These are phyloP conservation scores for Aspergillus taichungensis DNA, from an alignment of 495 filamentous ascomycete species.

Conservation along the genomic window DNA sequence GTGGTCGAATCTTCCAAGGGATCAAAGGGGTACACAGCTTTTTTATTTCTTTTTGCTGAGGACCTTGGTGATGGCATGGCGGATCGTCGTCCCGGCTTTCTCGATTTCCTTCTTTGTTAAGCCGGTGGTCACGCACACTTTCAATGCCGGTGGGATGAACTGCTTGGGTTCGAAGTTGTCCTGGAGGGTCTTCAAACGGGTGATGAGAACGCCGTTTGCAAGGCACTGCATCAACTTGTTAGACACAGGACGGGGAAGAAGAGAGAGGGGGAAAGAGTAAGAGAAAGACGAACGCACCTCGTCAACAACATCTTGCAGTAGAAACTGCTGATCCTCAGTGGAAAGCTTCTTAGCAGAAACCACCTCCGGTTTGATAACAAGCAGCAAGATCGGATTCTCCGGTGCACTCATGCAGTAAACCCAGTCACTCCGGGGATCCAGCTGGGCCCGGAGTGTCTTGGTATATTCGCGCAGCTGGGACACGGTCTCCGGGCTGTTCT, in stretches of 20 bases:
- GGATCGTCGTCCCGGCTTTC: constrained; percentile 76
- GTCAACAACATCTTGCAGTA: constrained; percentile 86
- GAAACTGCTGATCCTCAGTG: constrained; percentile 67
- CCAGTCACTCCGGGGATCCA: constrained; percentile 93
- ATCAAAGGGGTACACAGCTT: neutral
- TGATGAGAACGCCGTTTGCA: constrained; percentile 79
- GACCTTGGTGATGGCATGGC: constrained; percentile 92
- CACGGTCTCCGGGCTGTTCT: constrained; percentile 73
- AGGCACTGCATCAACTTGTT: constrained; percentile 42
- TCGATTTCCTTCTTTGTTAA: constrained; percentile 91
- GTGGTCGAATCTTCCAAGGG: constrained; percentile 4
- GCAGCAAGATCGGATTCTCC: constrained; percentile 80
- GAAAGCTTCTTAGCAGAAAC: constrained; percentile 58
- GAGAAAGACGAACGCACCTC: constrained; percentile 52
- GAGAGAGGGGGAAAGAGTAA: neutral
- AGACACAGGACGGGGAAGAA: neutral
- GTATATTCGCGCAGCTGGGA: constrained; percentile 70
- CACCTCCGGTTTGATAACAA: constrained; percentile 80
- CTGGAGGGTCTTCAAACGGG: constrained; percentile 70
- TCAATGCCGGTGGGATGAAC: constrained; percentile 65
- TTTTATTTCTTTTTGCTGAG: constrained; percentile 45
- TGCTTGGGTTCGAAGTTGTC: constrained; percentile 55
- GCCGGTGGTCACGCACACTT: constrained; percentile 81
- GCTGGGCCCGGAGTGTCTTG: constrained; percentile 69
- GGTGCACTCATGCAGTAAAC: constrained; percentile 69